Base-by-base conservation (phyloP, 306 rosid species). In the Mucuna pruriens region DNA sequence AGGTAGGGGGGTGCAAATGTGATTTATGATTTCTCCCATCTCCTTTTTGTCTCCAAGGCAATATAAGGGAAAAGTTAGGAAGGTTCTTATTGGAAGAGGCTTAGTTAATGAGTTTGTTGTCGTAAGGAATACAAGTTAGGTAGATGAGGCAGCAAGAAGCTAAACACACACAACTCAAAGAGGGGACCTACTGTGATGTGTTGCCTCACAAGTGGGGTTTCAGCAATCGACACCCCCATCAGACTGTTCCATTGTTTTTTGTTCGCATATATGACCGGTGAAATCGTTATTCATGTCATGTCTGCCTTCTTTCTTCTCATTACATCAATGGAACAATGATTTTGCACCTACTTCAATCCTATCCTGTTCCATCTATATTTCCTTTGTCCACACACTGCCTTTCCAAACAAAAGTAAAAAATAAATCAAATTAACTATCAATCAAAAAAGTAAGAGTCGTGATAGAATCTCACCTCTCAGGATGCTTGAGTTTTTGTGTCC, bases 241-340 rank as follows among this genome's bases (percentile, higher is more conserved):
- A 77, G 23, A 51, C 69, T 23, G 80, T 71, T 80, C 73, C 76
- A 55, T 65, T 65, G 78, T 23, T 75, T 69, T 63, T 80, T 86
- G 78, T 71, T 34, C 11, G 25, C 22, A 20, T 45, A 5, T 19
- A 36, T 16, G 83, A 62, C 29, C 15, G 0, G 19, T 52, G 6
- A 68, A 71, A 66, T 44, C 31, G 29, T 79, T 44, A 15, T 70
- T 52, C 60, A 1, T 42, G 75, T 83, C 22, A 63, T 31, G 23
- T 65, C 49, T 49, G 33, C 25, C 76, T 46, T 36, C 4, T 76
- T 71, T 66, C 19, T 76, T 63, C 58, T 68, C 74, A 51, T 49
- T 39, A 52, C 26, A 20, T 40, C 0, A 42, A 57, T 23, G 23
- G 22, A 67, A 22, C 57, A 74, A 17, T 45, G 80, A 64, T 82